A percentile compares a stretch with the other conserved stretches of the same genome.
Evolutionary conservation across 345 rosid genomes (phyloP).

Genomic region (Eutrema heterophyllum): DNA sequence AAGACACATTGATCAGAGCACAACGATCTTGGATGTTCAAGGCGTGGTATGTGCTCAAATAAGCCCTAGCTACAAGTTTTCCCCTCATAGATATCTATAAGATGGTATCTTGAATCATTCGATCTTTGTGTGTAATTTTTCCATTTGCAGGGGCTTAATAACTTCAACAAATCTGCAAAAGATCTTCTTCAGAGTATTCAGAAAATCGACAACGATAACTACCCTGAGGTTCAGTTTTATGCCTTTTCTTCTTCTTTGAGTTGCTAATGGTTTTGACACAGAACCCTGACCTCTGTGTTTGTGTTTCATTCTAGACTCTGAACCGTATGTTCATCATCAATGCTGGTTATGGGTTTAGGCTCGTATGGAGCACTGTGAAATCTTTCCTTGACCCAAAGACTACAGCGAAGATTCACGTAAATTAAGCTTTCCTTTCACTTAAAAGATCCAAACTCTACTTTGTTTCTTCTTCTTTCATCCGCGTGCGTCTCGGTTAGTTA

Average conservation of each 20-base stretch:
- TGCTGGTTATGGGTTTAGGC: conserved; percentile 90
- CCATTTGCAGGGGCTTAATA: conserved; percentile 56
- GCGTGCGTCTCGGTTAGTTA: not conserved
- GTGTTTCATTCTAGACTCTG: conserved; percentile 55
- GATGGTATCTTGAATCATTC: not conserved
- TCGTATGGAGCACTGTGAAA: conserved; percentile 80
- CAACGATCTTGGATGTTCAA: conserved; percentile 87
- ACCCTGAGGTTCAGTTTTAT: conserved; percentile 60
- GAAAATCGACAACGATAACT: conserved; percentile 75
- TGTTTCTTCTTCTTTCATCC: not conserved
- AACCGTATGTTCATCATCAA: conserved; percentile 96
- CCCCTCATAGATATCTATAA: not conserved
- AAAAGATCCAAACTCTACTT: not conserved
- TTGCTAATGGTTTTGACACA: conserved; percentile 1
- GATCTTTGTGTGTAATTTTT: not conserved
- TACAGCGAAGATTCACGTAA: conserved; percentile 88
- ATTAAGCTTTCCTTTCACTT: conserved; percentile 1
- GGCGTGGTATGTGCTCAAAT: conserved; percentile 67
- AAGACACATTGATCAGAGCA: conserved; percentile 82
- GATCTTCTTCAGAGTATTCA: conserved; percentile 67
- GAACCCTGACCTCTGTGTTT: not conserved
- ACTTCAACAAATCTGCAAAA: conserved; percentile 75
- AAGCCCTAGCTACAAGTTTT: not conserved
- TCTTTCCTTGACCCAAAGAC: conserved; percentile 91
- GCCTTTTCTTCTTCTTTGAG: not conserved